Evolutionary conservation across 306 rosid genomes (phyloP), one percentile per base, ranked within the genome.

Genomic region (Chamaecrista fasciculata): DNA sequence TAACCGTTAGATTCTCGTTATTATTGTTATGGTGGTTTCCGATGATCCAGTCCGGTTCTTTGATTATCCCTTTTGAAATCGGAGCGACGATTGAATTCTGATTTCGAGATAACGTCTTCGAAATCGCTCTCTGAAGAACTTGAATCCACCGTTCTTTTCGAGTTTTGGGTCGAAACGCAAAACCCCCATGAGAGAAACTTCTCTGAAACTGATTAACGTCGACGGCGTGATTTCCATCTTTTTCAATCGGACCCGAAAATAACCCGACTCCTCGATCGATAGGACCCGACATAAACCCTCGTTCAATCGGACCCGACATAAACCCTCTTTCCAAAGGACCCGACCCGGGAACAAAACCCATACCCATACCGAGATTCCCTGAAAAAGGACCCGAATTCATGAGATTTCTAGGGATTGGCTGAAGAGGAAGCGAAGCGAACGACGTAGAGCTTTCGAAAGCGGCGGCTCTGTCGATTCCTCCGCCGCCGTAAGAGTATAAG

Each of bases 221-320:
- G 0, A 72, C 89, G 50, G n/a, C n/a, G n/a, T n/a, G n/a, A n/a
- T n/a, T n/a, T n/a, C n/a, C n/a, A n/a, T n/a, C n/a, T n/a, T 75
- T 94, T 8, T 91, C 99, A 56, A 95, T 83, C 6, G 97, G 97
- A 7, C 97, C 97, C 2, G 99, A 91, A 59, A 83, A 94, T 10
- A 94, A 23, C 58, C 5, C n/a, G n/a, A n/a, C 4, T 5, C 95
- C 96, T 2, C 91, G 96, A 34, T 94, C 99, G 36, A 94, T 73
- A 7, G 99, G 99, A 26, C 99, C 99, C 8, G 99, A 95, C 99
- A 95, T 89, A 52, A 95, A 91, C 19, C 96, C 96, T 1, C 99
- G 88, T 78, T 95, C 99, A 10, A 95, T 95, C 11, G 99, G 99
- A 5, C 99, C 99, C 26, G 99, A 95, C 23, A 95, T 8, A 53